Base-by-base conservation (phyloP, 805 yeast species). In the Wickerhamiella dianesei region DNA sequence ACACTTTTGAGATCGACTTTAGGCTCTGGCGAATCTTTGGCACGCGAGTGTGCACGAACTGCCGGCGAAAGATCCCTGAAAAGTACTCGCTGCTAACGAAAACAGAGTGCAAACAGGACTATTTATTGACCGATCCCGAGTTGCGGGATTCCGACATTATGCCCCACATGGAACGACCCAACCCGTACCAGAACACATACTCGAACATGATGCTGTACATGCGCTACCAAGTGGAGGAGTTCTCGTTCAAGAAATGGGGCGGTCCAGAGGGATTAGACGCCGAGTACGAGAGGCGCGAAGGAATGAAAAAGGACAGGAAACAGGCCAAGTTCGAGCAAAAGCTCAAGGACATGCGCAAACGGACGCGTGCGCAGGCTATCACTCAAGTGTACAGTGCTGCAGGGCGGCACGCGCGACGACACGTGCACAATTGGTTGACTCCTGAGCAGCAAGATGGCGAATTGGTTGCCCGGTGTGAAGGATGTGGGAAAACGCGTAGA, bases 201-300 rank as follows among this genome's bases (percentile, higher is more conserved):
- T 82, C 86, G 44, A 74, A 92, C 59, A 92, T 92, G 99, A 95
- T 88, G 71, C 69, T 92, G 47, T 92, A 79, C 65, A 64, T 92
- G 41, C 68, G 98, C 50, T 82, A 78, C 58, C 97, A 92, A 58
- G 86, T 92, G n/a, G 98, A 92, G 62, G 85, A 81, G 57, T 84
- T 73, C 64, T 94, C 97, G 0, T 84, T 80, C 67, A 80, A 82
- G 59, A 89, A 92, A 64, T 92, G 98, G 99, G 94, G 92, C 1
- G 81, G 94, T 1, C 74, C 80, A 8, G 95, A 86, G 47, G 86
- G 82, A 0, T 64, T 92, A 37, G 99, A 92, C 62, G 73, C 73
- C n/a, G 99, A 92, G 62, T 92, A 94, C 84, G 82, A 84, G 53
- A 64, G 85, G 44, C 67, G 98, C 29, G 95, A 85, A 62, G 76